Percentiles rank a stretch among this genome's conserved stretches.
Conservation (phyloP, 2,329 filamentous ascomycete genomes). For the Harringtonia aguacate region DNA sequence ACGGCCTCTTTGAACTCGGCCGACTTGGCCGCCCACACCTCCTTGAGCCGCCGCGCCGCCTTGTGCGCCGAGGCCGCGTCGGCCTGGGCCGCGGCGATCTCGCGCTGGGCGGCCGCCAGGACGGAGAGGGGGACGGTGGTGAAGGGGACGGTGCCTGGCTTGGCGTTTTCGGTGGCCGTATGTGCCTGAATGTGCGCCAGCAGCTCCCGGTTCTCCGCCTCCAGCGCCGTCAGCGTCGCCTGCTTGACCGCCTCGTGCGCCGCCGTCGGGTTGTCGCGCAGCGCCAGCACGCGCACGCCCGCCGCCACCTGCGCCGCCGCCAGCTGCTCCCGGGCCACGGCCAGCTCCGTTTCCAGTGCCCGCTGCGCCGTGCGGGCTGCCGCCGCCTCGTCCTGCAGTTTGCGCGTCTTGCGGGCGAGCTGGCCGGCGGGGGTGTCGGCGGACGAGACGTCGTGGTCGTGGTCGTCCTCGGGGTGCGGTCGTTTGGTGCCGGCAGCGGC, state of each 20-base stretch:
- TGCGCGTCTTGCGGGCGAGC: conserved; percentile 77
- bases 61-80: conserved; percentile 70
- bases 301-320: conserved; percentile 52
- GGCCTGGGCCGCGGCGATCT: conserved; percentile 60
- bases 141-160: conserved; percentile 26
- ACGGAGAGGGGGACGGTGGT: conserved; percentile 66
- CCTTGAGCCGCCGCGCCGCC: conserved; percentile 72
- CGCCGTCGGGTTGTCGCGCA: conserved; percentile 87
- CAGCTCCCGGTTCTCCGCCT: conserved; percentile 75
- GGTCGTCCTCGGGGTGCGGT: conserved; percentile 47
- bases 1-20: conserved; percentile 94
- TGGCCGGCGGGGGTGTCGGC: conserved; percentile 65
- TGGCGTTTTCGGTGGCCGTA: too few species aligned
- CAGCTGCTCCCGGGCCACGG: conserved; percentile 64
- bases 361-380: conserved; percentile 58
- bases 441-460: conserved; percentile 33
- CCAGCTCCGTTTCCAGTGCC: conserved; percentile 64
- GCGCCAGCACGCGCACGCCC: conserved; percentile 71
- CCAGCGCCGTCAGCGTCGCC: conserved; percentile 64
- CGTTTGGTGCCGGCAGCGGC: conserved; percentile 48
- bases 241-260: conserved; percentile 77
- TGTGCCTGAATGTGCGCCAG: conserved; percentile 55
- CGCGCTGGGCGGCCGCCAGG: conserved; percentile 63
- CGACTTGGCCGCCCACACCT: conserved; percentile 79
- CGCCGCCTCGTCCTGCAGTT: conserved; percentile 67